Conservation (phyloP, 495 filamentous ascomycete genomes). For the Filosporella fistucella region DNA sequence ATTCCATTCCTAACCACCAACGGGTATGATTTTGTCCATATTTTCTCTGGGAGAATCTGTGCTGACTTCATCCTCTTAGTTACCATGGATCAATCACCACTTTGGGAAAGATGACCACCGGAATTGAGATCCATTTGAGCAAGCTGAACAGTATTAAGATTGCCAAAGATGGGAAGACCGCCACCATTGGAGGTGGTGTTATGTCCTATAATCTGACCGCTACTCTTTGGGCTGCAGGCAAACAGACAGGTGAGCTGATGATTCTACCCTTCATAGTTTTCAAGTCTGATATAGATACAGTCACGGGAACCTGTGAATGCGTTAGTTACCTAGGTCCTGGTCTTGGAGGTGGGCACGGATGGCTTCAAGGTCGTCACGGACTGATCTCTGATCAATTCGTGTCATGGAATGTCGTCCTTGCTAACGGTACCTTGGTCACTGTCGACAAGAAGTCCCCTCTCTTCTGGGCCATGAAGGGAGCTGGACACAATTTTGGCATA, state of each 20-base stretch:
- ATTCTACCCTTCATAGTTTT: neutral
- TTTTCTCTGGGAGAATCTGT: no score
- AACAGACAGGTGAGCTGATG: constrained; percentile 29
- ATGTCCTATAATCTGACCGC: constrained; percentile 30
- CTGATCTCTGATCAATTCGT: constrained; percentile 55
- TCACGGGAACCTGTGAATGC: constrained; percentile 53
- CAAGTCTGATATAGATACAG: constrained; percentile 25
- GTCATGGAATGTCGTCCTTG: constrained; percentile 48
- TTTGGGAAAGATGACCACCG: constrained; percentile 37
- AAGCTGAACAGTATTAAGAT: constrained; percentile 38
- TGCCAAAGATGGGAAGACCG: constrained; percentile 38
- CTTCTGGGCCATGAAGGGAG: constrained; percentile 54
- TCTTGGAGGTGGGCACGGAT: constrained; percentile 60
- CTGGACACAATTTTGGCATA: constrained; percentile 61
- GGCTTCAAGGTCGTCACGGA: constrained; percentile 53
- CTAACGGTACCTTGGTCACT: constrained; percentile 43
- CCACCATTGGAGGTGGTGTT: constrained; percentile 46
- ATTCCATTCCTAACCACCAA: constrained; percentile 48
- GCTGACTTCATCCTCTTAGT: no score
- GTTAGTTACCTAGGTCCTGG: constrained; percentile 48
- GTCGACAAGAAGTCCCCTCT: constrained; percentile 31
- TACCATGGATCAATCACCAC: constrained; percentile 40
- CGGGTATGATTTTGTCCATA: no score
- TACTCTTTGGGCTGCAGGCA: constrained; percentile 30
- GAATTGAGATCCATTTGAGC: constrained; percentile 43